A percentile compares a stretch with the other conserved stretches of the same genome.
These are phyloP conservation scores for Pichia sp. DNA, from an alignment of 1,139 yeast genomes.

Conservation along the genomic window DNA sequence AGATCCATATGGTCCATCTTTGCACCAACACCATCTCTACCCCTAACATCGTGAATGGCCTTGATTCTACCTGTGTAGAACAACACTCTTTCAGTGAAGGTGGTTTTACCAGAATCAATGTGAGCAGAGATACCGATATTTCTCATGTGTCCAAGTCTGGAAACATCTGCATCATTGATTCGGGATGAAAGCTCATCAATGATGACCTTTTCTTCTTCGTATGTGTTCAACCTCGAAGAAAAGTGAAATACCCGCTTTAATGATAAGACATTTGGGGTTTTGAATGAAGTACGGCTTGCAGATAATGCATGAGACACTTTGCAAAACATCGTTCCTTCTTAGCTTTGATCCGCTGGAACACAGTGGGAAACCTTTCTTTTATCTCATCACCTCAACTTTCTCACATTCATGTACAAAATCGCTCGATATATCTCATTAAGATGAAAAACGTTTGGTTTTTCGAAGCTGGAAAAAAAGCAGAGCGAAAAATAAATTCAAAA, in stretches of 20 bases:
- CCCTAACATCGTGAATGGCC: constrained; percentile 97
- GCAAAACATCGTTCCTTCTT: constrained; percentile 17
- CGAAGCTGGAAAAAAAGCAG: neutral
- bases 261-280: constrained; percentile 1
- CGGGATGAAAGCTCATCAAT: constrained; percentile 53
- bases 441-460: neutral
- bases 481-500: neutral
- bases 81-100: constrained; percentile 94
- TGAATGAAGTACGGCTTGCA: constrained; percentile 12
- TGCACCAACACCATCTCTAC: constrained; percentile 97
- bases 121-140: constrained; percentile 98
- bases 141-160: constrained; percentile 60
- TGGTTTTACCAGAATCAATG: constrained; percentile 94
- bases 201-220: constrained; percentile 68
- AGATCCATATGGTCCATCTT: constrained; percentile 98
- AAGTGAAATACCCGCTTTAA: constrained; percentile 26
- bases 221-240: constrained; percentile 32
- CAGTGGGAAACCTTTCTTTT: neutral
- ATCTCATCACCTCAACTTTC: neutral
- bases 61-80: constrained; percentile 96
- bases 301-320: constrained; percentile 14
- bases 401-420: neutral
- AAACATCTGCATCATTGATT: constrained; percentile 56
- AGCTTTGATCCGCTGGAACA: neutral
- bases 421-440: neutral